Evolutionary conservation across 2,329 filamentous ascomycete species (phyloP), one percentile per base, ranked within the genome.

Genomic region (Colletotrichum paranaense): DNA sequence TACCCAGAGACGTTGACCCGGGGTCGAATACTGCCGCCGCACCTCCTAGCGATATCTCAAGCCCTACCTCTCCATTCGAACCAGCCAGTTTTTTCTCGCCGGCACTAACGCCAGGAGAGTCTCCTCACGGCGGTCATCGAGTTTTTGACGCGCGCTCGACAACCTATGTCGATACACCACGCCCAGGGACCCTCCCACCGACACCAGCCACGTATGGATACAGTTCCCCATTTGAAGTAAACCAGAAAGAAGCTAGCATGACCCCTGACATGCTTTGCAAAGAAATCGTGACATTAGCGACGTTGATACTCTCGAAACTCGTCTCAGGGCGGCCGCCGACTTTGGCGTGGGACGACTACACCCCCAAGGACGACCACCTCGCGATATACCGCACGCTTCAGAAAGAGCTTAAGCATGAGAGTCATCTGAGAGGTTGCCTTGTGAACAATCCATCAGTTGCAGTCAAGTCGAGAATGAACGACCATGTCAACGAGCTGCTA

Each of bases 321-420:
- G 30, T 67, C 7, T 24, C 22, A 2, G 63, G 22, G n/a, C 52
- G 26, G 24, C 16, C 49, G n/a, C 9, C 26, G 28, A 22, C 30
- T 5, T 5, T 11, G 16, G 32, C 5, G 32, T 59, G 24, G 63
- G 49, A 19, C 42, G 42, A 42, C 7, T 24, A 19, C 8, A 35
- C 53, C 24, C 71, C 11, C 16, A 57, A 35, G 1, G 57, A 60
- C 7, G 72, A 74, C 7, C 72, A 74, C 30, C 28, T 72, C 38
- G 62, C 38, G 2, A 67, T 67, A 12, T 74, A 62, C 16, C 49
- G 35, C 8, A 67, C 32, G 4, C 68, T 74, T 3, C 56, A 63
- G 28, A 46, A 58, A 16, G 58, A 67, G 2, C 72, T 74, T 1
- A 63, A 46, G 11, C 24, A 72, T 32, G 72, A 74, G 16, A 35